Evolutionary conservation across 169 alveolate genomes (phyloP).

Genomic region (Cardiosporidium cionae): DNA sequence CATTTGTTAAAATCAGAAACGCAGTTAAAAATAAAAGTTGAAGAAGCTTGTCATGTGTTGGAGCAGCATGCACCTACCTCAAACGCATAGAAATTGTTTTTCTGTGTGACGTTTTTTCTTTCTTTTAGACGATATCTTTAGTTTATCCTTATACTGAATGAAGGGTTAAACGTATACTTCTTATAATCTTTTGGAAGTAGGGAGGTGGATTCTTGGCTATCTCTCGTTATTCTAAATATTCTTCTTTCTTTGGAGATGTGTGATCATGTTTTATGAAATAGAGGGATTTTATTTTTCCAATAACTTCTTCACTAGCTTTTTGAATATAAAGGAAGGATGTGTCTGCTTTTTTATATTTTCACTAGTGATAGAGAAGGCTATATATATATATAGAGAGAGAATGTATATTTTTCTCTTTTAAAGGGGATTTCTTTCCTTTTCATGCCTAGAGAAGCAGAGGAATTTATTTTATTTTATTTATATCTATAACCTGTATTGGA

Average conservation of each 20-base stretch:
- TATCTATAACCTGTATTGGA: no score
- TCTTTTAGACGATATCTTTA: background rate
- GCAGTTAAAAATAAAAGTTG: conserved; percentile 79
- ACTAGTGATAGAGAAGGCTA: no score
- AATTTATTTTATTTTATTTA: no score
- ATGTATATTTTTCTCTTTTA: no score
- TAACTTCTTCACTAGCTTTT: no score
- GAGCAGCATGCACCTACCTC: background rate
- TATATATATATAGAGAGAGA: no score
- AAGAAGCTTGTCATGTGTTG: conserved; percentile 81
- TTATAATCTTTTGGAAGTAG: background rate
- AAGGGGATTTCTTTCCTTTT: no score
- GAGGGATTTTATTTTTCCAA: no score
- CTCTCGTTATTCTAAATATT: background rate
- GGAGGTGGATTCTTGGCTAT: background rate
- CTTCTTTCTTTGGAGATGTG: background rate
- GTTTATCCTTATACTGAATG: background rate
- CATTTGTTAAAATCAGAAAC: conserved; percentile 75
- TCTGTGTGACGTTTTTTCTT: background rate
- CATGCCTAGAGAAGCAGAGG: no score
- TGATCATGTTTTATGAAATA: no score
- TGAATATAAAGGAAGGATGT: no score
- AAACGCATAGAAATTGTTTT: background rate
- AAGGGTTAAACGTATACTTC: background rate
- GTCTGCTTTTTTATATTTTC: no score